Base-by-base conservation (phyloP, 108 stramenopile genomes). In the Cyclostephanos invisitatus region DNA sequence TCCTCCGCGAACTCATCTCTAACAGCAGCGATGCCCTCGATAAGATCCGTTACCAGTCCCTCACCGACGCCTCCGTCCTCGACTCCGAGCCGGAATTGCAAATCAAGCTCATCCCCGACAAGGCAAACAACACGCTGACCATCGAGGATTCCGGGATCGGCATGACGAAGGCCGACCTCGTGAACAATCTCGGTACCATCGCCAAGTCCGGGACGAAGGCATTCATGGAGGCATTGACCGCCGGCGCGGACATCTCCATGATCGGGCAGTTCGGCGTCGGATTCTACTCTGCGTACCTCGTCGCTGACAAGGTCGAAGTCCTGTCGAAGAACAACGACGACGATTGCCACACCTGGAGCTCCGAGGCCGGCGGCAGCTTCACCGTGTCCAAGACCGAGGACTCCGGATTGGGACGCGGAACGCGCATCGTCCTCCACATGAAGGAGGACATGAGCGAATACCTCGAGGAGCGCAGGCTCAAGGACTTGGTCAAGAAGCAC, bases 211-310 rank as follows among this genome's bases (percentile, higher is more conserved):
- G 99, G 62, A 99, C 99, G 81, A 99, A 98, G 93, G 95, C 96
- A 20, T 99, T 99, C 85, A 99, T 99, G 99, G 99, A 99, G 91
- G 99, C 98, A 21, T 89, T 99, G 40, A 83, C 90, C 46, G 98
- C 98, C 67, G 99, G 99, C 32, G 99, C 99, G 17, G 99, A 99
- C 65, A 99, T 99, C 77, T 94, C 92, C 81, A 99, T 99, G 98
- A 99, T 99, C 84, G 99, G 99, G 48, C 99, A 99, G 84, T 99
- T 99, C 87, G 99, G 99, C 69, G 99, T 99, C 42, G 99, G 99
- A 74, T 99, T 99, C 90, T 99, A 99, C 92, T 98, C 98, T 9
- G 98, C 99, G 36, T 99, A 98, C 87, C 86, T 99, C 57, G 99
- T 99, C 32, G 99, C 99, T 27, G 99, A 99, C 73, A 91, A 90